These are phyloP conservation scores for Diaporthe vexans DNA, from an alignment of 2,329 filamentous ascomycete genomes.

Conservation along the genomic window DNA sequence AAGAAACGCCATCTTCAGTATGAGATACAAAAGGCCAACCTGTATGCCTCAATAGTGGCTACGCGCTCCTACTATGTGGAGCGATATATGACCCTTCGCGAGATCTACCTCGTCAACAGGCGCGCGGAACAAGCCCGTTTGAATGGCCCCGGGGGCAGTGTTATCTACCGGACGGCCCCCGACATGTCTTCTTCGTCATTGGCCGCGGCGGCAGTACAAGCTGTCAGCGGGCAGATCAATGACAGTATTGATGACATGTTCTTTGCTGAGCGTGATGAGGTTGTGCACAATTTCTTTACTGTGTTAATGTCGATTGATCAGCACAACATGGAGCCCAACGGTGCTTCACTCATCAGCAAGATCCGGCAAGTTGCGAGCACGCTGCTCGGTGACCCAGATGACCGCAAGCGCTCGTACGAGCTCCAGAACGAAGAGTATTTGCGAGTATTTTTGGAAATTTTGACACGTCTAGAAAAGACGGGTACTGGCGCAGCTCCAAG, in stretches of 20 bases:
- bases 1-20: conserved; percentile 76
- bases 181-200: conserved; percentile 48
- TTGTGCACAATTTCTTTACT: conserved; percentile 82
- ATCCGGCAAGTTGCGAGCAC: conserved; percentile 88
- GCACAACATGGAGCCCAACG: conserved; percentile 84
- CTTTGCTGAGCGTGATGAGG: conserved; percentile 81
- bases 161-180: conserved; percentile 52
- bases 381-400: conserved; percentile 72
- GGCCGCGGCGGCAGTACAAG: conserved; percentile 54
- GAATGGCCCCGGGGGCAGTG: conserved; percentile 47
- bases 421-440: conserved; percentile 78
- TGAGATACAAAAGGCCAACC: conserved; percentile 93
- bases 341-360: conserved; percentile 80
- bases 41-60: conserved; percentile 84
- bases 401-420: conserved; percentile 66
- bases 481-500: conserved; percentile 51
- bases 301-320: conserved; percentile 84
- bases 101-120: conserved; percentile 69
- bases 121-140: conserved; percentile 52
- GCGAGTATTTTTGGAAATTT: conserved; percentile 78
- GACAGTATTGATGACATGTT: conserved; percentile 79
- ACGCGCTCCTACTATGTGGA: conserved; percentile 90
- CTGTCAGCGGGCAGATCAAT: conserved; percentile 61
- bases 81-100: conserved; percentile 84
- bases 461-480: conserved; percentile 80